phyloP scores from a whole-genome alignment of 352 stramenopile genomes.

The Elongisporangium prolatum region DNA sequence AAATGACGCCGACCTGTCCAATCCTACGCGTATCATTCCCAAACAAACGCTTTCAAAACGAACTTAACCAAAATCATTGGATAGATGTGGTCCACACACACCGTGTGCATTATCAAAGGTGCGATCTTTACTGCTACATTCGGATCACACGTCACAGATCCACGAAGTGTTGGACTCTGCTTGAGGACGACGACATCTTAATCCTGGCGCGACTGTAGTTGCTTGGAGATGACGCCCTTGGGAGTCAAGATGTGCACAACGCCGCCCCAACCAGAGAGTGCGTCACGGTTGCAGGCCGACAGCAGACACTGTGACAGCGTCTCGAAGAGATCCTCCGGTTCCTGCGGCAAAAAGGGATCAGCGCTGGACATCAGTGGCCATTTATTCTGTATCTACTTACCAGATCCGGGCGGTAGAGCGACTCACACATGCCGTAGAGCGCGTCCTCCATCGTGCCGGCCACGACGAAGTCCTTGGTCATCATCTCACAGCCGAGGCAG shows the following conservation, averaged over 20 bases:
- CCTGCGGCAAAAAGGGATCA: constrained; percentile 21
- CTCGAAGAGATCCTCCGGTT: constrained; percentile 97
- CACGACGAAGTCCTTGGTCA: constrained; percentile 98
- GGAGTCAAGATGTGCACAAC: constrained; percentile 98
- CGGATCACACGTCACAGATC: background rate
- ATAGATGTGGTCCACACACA: background rate
- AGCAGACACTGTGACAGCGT: constrained; percentile 97
- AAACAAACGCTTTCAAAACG: background rate
- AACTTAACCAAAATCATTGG: background rate
- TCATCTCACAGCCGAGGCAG: constrained; percentile 95
- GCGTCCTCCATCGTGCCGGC: constrained; percentile 96
- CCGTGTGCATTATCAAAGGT: background rate
- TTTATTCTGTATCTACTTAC: constrained; percentile 17
- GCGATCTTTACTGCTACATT: background rate
- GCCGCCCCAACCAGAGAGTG: constrained; percentile 96
- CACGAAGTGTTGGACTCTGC: background rate
- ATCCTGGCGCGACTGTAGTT: constrained; percentile 78
- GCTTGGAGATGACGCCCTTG: constrained; percentile 80
- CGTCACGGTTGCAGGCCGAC: constrained; percentile 97
- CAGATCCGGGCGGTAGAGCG: constrained; percentile 96
- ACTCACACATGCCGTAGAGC: constrained; percentile 99
- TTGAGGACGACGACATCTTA: constrained; percentile 18
- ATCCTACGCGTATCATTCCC: background rate
- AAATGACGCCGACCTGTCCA: background rate
- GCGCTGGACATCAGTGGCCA: no score